Base-by-base conservation (phyloP, 345 rosid species). In the Clausena lansium region DNA sequence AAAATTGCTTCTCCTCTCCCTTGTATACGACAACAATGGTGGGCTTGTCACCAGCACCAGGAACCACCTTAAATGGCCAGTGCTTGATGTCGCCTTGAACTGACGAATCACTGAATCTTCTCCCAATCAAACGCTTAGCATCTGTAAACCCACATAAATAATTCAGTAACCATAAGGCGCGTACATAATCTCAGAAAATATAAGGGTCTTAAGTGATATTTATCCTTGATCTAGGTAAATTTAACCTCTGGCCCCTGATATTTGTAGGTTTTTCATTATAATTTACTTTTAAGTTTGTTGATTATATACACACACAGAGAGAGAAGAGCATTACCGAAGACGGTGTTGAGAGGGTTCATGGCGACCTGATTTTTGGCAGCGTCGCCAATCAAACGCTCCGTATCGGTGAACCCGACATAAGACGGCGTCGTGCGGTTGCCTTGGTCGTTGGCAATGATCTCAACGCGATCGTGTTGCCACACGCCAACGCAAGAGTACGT, bases 281-380 rank as follows among this genome's bases (percentile, higher is more conserved):
- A 17, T 15, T 15, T 52, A 52, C 22, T 52, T 3, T 45, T 52
- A 50, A n/a, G n/a, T n/a, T n/a, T n/a, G n/a, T n/a, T n/a, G n/a
- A n/a, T n/a, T 24, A 33, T 19, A 70, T 11, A 27, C 2, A 39
- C 6, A 5, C 0, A 6, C 0, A 11, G 11, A 25, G 7, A 57
- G 38, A 27, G 5, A 0, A 50, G 35, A 52, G 25, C 76, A 64
- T 15, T 76, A 89, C 89, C 90, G 69, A 87, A 89, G 72, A 89
- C 89, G 73, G 92, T 87, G 86, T 89, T 89, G 73, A 65, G 57
- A 19, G 92, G 90, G 73, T 88, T 88, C 90, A 87, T 87, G 79
- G 89, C 91, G 47, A 89, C 91, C 84, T 89, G 92, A 45, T 89
- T 89, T 86, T 89, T 87, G 27, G 92, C 92, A 5, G 90, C 90